Conservation (phyloP, 805 yeast species). For the Ogataea wickerhamii region DNA sequence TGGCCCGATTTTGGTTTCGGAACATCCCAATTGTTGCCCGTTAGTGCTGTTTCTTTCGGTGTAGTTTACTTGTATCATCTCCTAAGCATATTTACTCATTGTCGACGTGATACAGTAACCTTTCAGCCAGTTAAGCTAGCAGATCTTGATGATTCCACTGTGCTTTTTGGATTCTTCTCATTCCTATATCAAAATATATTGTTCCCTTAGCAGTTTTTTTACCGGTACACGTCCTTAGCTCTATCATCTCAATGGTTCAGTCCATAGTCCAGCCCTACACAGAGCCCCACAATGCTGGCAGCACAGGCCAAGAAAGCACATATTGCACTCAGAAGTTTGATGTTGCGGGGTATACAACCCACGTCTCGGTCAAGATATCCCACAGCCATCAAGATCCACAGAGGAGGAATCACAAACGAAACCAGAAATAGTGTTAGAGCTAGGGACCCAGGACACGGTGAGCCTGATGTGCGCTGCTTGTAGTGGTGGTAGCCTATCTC, state of each 20-base stretch:
- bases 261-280: conserved; percentile 28
- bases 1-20: too few species aligned
- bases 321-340: conserved; percentile 22
- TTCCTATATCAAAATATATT: too few species aligned
- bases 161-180: too few species aligned
- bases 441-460: conserved; percentile 11
- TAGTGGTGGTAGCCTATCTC: conserved; percentile 4
- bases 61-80: too few species aligned
- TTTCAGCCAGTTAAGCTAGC: too few species aligned
- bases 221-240: too few species aligned
- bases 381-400: conserved; percentile 26
- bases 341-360: conserved; percentile 21
- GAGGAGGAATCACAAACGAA: conserved; percentile 29
- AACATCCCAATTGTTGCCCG: too few species aligned
- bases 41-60: too few species aligned
- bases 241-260: conserved; percentile 8
- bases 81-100: too few species aligned
- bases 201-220: too few species aligned
- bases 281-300: conserved; percentile 22
- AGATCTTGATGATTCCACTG: too few species aligned
- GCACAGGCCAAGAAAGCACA: conserved; percentile 17
- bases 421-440: conserved; percentile 20
- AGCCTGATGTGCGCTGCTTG: conserved; percentile 1
- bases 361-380: conserved; percentile 27
- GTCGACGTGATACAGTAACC: too few species aligned